Evolutionary conservation across 345 rosid genomes (phyloP), one percentile per base, ranked within the genome.

Genomic region (Bruguiera sexangula): DNA sequence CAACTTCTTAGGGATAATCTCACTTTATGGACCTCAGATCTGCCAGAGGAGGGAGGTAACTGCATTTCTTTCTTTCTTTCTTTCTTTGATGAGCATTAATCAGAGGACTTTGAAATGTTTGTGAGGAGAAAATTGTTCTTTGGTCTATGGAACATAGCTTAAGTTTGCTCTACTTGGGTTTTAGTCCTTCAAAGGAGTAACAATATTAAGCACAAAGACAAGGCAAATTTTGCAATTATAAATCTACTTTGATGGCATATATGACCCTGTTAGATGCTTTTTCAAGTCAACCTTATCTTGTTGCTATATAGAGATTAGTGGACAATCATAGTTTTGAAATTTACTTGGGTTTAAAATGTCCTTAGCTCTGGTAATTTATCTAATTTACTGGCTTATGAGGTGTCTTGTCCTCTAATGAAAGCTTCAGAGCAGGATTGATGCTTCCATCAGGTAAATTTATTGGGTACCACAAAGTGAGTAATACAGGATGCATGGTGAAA

Each of bases 1-100:
- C 96, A 89, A 71, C 94, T 89, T 76, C 91, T 92, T 18, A 84
- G 97, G 84, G 97, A 92, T 75, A 89, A 89, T 72, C 92, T 89
- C 81, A 83, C 94, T 29, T 65, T 89, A 51, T 92, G 94, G 96
- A 89, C 96, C 69, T 81, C 96, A 5, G 94, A 89, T 83, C 75
- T 89, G 69, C 89, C 90, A 1, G 96, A 91, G 60, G 97, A 89
- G 74, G 93, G 87, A 83, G 97, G 97, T 89, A 77, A 81, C 32
- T 72, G 31, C 24, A 22, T 51, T n/a, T 43, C 58, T 29, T 27
- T 16, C 20, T 29, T 27, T 16, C 20, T 29, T 27, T 16, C 20
- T 68, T 20, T 8, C 51, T 52, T 37, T 29, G 37, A 10, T 24
- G 29, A 56, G 60, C 29, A 27, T 24, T n/a, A 21, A 22, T 24